Conservation (phyloP, 2,329 filamentous ascomycete genomes). For the Cladosporium sphaerospermum region DNA sequence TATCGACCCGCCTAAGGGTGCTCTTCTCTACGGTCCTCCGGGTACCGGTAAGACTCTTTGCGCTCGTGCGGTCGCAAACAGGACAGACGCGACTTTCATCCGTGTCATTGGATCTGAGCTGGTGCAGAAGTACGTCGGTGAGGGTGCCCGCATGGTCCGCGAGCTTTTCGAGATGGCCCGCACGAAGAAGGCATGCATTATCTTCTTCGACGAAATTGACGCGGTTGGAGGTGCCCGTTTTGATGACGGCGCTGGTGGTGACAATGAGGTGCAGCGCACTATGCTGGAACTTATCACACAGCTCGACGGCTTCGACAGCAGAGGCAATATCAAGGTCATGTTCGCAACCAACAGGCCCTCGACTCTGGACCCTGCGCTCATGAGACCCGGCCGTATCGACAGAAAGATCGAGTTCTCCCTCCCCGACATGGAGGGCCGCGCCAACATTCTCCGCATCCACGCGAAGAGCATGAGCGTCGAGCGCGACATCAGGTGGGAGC, state of each 20-base stretch:
- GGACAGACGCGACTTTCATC: slow-evolving; percentile 98
- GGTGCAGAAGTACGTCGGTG: slow-evolving; percentile 98
- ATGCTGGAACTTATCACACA: slow-evolving; percentile 98
- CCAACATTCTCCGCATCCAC: slow-evolving; percentile 96
- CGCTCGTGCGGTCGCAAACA: slow-evolving; percentile 91
- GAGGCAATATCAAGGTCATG: slow-evolving; percentile 99
- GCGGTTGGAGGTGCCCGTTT: slow-evolving; percentile 93
- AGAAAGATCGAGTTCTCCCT: slow-evolving; percentile 98
- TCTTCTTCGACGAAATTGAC: slow-evolving; percentile 99
- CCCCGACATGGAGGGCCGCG: slow-evolving; percentile 91
- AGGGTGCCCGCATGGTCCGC: slow-evolving; percentile 95
- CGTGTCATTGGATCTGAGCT: slow-evolving; percentile 96
- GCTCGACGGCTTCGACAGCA: slow-evolving; percentile 89
- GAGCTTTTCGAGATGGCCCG: slow-evolving; percentile 99
- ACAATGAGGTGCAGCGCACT: slow-evolving; percentile 95
- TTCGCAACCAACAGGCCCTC: slow-evolving; percentile 96
- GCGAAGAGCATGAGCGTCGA: slow-evolving; percentile 99
- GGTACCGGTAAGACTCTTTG: slow-evolving; percentile 99
- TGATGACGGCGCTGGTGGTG: slow-evolving; percentile 90
- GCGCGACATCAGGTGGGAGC: slow-evolving; percentile 96
- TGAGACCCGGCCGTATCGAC: slow-evolving; percentile 95
- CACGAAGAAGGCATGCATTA: slow-evolving; percentile 99
- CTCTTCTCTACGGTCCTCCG: slow-evolving; percentile 89
- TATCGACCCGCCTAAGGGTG: slow-evolving; percentile 97
- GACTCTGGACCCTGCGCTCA: slow-evolving; percentile 90